Percentiles rank a stretch among this genome's conserved stretches.
phyloP scores from a whole-genome alignment of 1,284 basidiomycete genomes.

The Cryptococcus depauperatus region DNA sequence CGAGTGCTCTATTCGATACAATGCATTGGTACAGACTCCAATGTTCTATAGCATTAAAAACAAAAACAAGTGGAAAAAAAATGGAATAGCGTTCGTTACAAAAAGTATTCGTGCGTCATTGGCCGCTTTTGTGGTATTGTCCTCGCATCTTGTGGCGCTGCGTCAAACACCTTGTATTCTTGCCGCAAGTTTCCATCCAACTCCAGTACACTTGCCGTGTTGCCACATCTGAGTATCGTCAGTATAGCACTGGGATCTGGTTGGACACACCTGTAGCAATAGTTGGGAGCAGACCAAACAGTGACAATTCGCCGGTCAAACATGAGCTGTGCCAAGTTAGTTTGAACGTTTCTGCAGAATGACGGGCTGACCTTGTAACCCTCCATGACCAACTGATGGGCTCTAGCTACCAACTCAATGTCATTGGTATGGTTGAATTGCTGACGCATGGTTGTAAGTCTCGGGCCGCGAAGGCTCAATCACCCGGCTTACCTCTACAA shows the following conservation, averaged over 20 bases:
- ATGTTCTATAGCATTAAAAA: too few relatives aligned
- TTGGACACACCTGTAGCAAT: conserved; percentile 75
- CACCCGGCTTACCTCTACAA: conserved; percentile 55
- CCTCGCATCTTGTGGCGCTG: conserved; percentile 60
- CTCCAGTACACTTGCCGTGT: conserved; percentile 86
- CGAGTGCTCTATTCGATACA: too few relatives aligned
- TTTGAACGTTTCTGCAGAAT: not conserved
- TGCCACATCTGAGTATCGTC: conserved; percentile 60
- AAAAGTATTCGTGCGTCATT: conserved; percentile 43
- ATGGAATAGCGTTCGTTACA: too few relatives aligned
- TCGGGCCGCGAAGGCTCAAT: not conserved
- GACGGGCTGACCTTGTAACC: conserved; percentile 68
- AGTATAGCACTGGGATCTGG: conserved; percentile 30
- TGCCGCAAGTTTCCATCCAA: conserved; percentile 82
- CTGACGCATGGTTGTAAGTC: conserved; percentile 6
- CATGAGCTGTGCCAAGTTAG: conserved; percentile 52
- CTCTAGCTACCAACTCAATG: conserved; percentile 90
- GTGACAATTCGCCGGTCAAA: conserved; percentile 93
- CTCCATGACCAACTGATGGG: conserved; percentile 97
- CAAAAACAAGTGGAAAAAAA: too few relatives aligned
- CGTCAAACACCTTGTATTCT: conserved; percentile 69
- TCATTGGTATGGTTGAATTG: conserved; percentile 83
- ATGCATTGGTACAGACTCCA: too few relatives aligned
- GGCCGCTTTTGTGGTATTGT: conserved; percentile 80
- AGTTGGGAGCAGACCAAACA: conserved; percentile 98